Evolutionary conservation across 1,284 basidiomycete genomes (phyloP).

Genomic region (Marasmius fiardii): DNA sequence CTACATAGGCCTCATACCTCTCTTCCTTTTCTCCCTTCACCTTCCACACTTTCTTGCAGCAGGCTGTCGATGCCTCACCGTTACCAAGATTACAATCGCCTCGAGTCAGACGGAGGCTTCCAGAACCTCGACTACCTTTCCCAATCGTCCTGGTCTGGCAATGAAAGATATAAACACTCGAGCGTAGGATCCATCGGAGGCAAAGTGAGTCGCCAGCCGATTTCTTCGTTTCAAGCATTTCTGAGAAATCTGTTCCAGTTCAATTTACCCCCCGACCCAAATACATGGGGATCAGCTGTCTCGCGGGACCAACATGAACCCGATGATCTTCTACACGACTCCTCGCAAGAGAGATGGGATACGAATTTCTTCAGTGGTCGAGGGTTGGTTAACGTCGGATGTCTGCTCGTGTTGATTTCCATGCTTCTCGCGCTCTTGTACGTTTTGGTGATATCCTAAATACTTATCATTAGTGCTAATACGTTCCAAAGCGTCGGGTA

Average conservation of each 20-base stretch:
- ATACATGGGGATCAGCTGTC: slow-evolving; percentile 30
- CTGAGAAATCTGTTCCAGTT: slow-evolving; percentile 23
- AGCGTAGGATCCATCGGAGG: neutral
- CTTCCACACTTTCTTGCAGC: too few species aligned
- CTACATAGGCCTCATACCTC: too few species aligned
- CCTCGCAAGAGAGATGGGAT: slow-evolving; percentile 22
- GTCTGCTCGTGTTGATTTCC: slow-evolving; percentile 36
- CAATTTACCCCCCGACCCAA: slow-evolving; percentile 30
- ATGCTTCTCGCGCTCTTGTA: slow-evolving; percentile 38
- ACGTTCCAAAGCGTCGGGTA: neutral
- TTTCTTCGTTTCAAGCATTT: neutral
- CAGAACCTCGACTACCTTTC: neutral
- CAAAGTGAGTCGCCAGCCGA: neutral
- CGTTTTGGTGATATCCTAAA: slow-evolving; percentile 13
- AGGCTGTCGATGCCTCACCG: too few species aligned
- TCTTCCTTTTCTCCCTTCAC: too few species aligned
- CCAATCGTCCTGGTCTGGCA: neutral
- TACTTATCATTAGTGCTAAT: neutral
- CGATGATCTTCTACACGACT: slow-evolving; percentile 36
- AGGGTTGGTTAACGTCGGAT: slow-evolving; percentile 49
- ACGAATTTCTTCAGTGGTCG: slow-evolving; percentile 29
- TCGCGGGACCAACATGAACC: slow-evolving; percentile 28
- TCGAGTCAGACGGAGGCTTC: too few species aligned
- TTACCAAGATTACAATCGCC: too few species aligned
- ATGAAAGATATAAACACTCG: neutral